Conservation (phyloP, 2,329 filamentous ascomycete genomes). For the Lasiodiplodia theobromae region DNA sequence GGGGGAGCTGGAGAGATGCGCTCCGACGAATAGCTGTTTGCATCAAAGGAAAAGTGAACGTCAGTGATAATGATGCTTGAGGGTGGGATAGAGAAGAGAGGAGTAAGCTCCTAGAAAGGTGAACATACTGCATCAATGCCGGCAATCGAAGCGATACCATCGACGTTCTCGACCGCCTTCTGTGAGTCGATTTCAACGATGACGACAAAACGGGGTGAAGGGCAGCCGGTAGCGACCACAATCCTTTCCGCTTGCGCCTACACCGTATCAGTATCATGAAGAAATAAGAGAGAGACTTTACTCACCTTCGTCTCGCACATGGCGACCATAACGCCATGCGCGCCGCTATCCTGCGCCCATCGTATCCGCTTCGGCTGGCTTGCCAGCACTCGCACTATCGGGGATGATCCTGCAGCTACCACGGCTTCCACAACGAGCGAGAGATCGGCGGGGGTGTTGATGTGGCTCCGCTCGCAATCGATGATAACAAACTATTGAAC, state of each 20-base stretch:
- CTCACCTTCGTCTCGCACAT: constrained; percentile 19
- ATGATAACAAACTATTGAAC: constrained; percentile 11
- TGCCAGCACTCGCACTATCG: neutral
- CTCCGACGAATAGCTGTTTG: constrained; percentile 12
- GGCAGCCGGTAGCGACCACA: constrained; percentile 12
- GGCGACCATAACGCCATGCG: constrained; percentile 17
- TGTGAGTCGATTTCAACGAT: constrained; percentile 10
- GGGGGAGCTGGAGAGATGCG: neutral
- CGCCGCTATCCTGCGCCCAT: constrained; percentile 10
- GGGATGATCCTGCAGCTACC: neutral
- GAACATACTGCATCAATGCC: constrained; percentile 10
- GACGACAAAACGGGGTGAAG: constrained; percentile 23
- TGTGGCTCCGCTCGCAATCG: constrained; percentile 15
- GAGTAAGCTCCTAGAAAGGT: neutral
- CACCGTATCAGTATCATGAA: neutral
- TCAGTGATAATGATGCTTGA: neutral
- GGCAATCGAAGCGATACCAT: neutral
- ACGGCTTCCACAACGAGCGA: neutral
- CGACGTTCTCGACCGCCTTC: neutral
- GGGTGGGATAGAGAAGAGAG: neutral
- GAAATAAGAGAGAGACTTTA: neutral
- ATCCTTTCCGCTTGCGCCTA: constrained; percentile 4
- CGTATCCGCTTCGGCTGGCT: constrained; percentile 17
- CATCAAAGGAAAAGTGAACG: too few species aligned
- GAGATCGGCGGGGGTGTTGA: neutral